phyloP scores from a whole-genome alignment of 768 basidiomycete species.

The Tulasnella sp. region DNA sequence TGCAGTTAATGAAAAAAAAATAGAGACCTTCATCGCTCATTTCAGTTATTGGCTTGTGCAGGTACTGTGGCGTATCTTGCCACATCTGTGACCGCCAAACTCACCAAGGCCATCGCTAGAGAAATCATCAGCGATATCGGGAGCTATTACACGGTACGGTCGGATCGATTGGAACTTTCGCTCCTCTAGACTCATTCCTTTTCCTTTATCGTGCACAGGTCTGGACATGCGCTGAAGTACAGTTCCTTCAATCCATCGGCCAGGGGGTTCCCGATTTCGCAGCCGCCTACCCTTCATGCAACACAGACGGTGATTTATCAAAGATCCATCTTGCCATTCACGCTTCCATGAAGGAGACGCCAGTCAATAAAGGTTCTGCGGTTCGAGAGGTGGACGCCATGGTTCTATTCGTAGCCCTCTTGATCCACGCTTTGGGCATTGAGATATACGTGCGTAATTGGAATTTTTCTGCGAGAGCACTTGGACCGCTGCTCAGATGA shows the following conservation, averaged over 20 bases:
- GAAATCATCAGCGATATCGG: neutral
- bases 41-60: neutral
- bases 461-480: too few relatives aligned
- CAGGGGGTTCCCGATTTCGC: constrained; percentile 6
- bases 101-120: constrained; percentile 1
- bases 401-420: constrained; percentile 10
- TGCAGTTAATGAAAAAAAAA: too few relatives aligned
- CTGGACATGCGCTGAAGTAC: constrained; percentile 6
- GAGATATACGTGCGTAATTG: constrained; percentile 14
- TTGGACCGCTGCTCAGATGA: neutral
- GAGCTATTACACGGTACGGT: constrained; percentile 9
- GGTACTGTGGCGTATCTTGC: neutral
- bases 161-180: too few relatives aligned
- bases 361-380: constrained; percentile 1
- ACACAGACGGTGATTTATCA: neutral
- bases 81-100: neutral
- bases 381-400: constrained; percentile 2
- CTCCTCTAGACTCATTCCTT: neutral
- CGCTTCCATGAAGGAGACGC: constrained; percentile 3
- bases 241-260: constrained; percentile 1
- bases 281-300: neutral
- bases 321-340: neutral
- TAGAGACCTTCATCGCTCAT: too few relatives aligned
- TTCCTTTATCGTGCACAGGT: neutral
- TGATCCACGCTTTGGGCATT: constrained; percentile 15